Percentiles rank a stretch among this genome's conserved stretches.
These are phyloP conservation scores for Nakazawaea ernobii DNA, from an alignment of 805 yeast genomes.

Conservation along the genomic window DNA sequence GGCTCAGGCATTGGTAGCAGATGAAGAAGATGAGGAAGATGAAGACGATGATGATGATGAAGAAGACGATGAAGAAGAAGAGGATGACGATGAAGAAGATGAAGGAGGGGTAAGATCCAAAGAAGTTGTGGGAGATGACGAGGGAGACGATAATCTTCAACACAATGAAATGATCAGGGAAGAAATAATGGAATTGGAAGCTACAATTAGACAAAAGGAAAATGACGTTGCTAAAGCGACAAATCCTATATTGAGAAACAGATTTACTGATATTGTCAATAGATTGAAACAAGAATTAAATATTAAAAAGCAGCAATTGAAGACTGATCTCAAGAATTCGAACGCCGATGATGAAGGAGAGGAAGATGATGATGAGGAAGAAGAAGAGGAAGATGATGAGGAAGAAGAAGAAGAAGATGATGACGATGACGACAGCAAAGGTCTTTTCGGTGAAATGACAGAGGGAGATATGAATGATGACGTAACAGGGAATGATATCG, in stretches of 20 bases:
- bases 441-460: conserved; percentile 23
- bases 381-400: conserved; percentile 23
- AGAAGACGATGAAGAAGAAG: conserved; percentile 39
- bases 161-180: conserved; percentile 75
- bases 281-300: conserved; percentile 80
- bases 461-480: conserved; percentile 17
- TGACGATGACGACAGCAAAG: conserved; percentile 27
- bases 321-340: conserved; percentile 21
- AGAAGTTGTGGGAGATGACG: conserved; percentile 43
- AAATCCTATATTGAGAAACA: conserved; percentile 79
- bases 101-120: conserved; percentile 46
- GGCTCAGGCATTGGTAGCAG: conserved; percentile 6
- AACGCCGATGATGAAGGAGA: conserved; percentile 25
- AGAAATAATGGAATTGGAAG: conserved; percentile 77
- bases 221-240: conserved; percentile 66
- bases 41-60: conserved; percentile 41
- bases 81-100: conserved; percentile 42
- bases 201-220: conserved; percentile 70
- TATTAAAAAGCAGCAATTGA: conserved; percentile 65
- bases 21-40: conserved; percentile 23
- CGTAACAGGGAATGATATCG: conserved; percentile 13
- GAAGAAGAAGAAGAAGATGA: conserved; percentile 15
- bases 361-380: conserved; percentile 29
- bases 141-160: conserved; percentile 46
- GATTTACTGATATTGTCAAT: conserved; percentile 76